Conservation (phyloP, 192 early-diverging fungal species). For the Entrophospora sp. region DNA sequence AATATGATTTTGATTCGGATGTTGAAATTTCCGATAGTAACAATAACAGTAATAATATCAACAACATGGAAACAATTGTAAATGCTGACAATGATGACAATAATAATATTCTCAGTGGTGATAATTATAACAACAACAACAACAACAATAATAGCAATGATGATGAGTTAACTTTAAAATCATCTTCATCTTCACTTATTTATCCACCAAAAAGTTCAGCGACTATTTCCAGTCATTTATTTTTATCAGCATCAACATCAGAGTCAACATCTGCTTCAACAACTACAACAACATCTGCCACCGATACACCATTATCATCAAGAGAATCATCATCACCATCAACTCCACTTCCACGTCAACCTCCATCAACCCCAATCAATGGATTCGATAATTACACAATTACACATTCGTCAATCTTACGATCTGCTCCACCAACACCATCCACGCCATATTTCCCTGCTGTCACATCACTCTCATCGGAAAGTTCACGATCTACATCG, state of each 20-base stretch:
- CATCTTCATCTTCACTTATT: too few species aligned
- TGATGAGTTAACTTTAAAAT: too few species aligned
- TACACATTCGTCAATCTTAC: not conserved
- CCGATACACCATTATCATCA: slow-evolving; percentile 1
- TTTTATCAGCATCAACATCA: too few species aligned
- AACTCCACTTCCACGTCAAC: not conserved
- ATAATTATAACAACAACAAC: too few species aligned
- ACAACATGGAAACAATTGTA: too few species aligned
- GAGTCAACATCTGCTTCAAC: not conserved
- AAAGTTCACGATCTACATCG: not conserved
- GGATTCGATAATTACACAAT: not conserved
- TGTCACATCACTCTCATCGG: not conserved
- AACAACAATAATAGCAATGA: too few species aligned
- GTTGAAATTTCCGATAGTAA: too few species aligned
- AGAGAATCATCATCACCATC: not conserved
- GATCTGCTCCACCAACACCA: not conserved
- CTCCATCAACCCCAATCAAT: not conserved
- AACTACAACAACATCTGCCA: not conserved
- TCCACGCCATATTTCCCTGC: slow-evolving; percentile 1
- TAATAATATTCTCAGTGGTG: too few species aligned
- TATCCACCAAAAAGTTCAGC: not conserved
- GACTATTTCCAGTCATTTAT: not conserved
- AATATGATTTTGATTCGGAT: too few species aligned
- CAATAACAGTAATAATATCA: too few species aligned
- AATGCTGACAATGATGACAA: too few species aligned